A percentile compares a stretch with the other conserved stretches of the same genome.
Evolutionary conservation across 1,284 basidiomycete species (phyloP).

Genomic region (Trametes pubescens): DNA sequence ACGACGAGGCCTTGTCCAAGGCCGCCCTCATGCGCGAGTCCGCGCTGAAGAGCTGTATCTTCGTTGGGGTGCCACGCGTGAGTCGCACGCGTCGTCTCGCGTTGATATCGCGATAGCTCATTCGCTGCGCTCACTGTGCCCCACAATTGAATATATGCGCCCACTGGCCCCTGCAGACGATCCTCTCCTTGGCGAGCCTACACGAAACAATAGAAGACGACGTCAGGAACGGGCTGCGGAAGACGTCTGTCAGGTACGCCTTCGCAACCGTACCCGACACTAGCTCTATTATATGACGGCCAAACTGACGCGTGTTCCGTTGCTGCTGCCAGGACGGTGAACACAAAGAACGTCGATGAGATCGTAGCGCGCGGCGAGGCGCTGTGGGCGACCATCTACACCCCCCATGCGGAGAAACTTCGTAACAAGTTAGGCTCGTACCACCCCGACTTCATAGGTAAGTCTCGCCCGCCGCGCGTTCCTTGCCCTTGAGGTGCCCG

Average conservation of each 20-base stretch:
- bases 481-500: slow-evolving; percentile 35
- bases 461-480: slow-evolving; percentile 47
- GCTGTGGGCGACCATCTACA: slow-evolving; percentile 93
- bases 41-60: slow-evolving; percentile 92
- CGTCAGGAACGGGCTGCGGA: slow-evolving; percentile 75
- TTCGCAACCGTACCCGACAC: not conserved
- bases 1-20: slow-evolving; percentile 66
- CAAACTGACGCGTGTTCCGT: not conserved
- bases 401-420: slow-evolving; percentile 90
- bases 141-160: slow-evolving; percentile 13
- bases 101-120: slow-evolving; percentile 1
- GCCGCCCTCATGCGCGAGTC: slow-evolving; percentile 92
- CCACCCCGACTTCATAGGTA: slow-evolving; percentile 87
- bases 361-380: slow-evolving; percentile 70
- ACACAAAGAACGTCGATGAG: slow-evolving; percentile 69
- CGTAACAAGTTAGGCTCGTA: slow-evolving; percentile 87
- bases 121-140: slow-evolving; percentile 7
- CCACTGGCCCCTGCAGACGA: slow-evolving; percentile 61
- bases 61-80: slow-evolving; percentile 91
- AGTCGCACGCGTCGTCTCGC: slow-evolving; percentile 37
- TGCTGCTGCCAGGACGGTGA: slow-evolving; percentile 59
- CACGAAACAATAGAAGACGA: slow-evolving; percentile 80
- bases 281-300: not conserved
- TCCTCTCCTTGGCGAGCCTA: slow-evolving; percentile 82
- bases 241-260: slow-evolving; percentile 68